Evolutionary conservation across 1,139 yeast genomes (phyloP).

Genomic region (Dujonia santamariae): DNA sequence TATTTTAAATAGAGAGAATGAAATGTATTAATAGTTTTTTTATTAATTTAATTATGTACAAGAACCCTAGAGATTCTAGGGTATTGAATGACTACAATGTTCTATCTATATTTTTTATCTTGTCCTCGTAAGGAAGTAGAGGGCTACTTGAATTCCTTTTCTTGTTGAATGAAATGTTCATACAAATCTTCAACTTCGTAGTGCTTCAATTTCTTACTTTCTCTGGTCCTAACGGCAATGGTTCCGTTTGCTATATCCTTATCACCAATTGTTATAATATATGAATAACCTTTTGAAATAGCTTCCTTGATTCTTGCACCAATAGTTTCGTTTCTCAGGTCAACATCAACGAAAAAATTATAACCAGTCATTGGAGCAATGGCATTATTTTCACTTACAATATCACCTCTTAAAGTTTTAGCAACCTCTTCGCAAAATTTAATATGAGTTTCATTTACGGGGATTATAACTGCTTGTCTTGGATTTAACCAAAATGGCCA

Average conservation of each 20-base stretch:
- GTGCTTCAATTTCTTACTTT: constrained; percentile 45
- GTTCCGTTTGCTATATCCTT: constrained; percentile 64
- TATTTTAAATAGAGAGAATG: background rate
- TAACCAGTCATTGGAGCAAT: constrained; percentile 56
- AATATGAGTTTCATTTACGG: constrained; percentile 62
- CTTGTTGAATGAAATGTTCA: constrained; percentile 47
- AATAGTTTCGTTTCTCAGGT: constrained; percentile 70
- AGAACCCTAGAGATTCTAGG: background rate
- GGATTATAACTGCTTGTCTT: constrained; percentile 85
- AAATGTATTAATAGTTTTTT: background rate
- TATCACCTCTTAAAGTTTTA: constrained; percentile 48
- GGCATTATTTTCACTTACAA: constrained; percentile 15
- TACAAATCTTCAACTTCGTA: constrained; percentile 47
- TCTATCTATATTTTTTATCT: no score
- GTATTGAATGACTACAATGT: no score
- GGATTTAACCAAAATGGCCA: constrained; percentile 99
- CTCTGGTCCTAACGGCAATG: constrained; percentile 65
- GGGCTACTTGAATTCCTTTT: constrained; percentile 21
- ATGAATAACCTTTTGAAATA: constrained; percentile 71
- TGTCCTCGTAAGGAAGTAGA: no score
- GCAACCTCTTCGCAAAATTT: constrained; percentile 54
- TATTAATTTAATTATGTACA: background rate
- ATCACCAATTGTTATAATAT: constrained; percentile 82
- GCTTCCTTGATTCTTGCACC: constrained; percentile 82
- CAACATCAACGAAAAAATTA: constrained; percentile 74